Percentiles rank a stretch among this genome's conserved stretches.
Conservation (phyloP, 176 grass and related monocot genomes). For the Olyra latifolia region DNA sequence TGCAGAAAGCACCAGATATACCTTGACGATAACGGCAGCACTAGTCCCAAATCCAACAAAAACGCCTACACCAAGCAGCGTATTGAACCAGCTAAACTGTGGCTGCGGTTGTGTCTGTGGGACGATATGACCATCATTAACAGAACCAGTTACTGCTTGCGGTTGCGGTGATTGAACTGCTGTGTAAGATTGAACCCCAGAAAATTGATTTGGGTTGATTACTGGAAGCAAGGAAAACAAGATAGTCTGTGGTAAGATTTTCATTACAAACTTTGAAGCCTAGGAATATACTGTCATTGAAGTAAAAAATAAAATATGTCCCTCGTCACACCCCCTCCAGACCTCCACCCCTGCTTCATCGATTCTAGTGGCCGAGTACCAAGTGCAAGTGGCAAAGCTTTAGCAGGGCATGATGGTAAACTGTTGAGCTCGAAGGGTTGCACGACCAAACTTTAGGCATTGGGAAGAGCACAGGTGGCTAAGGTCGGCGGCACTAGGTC, state of each 20-base stretch:
- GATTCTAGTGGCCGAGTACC: too few species aligned
- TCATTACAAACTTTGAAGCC: neutral
- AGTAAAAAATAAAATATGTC: neutral
- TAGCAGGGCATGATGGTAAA: too few species aligned
- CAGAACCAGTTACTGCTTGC: slow-evolving; percentile 35
- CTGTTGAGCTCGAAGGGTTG: too few species aligned
- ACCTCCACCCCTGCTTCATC: too few species aligned
- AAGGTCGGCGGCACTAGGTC: too few species aligned
- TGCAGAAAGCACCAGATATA: slow-evolving; percentile 31
- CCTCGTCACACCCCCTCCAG: too few species aligned
- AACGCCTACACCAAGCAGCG: slow-evolving; percentile 65
- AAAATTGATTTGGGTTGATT: slow-evolving; percentile 44
- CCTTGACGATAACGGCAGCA: slow-evolving; percentile 64
- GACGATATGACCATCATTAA: slow-evolving; percentile 19
- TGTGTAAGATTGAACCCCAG: slow-evolving; percentile 36
- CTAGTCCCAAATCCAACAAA: slow-evolving; percentile 62
- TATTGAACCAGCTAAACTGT: slow-evolving; percentile 63
- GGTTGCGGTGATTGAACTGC: slow-evolving; percentile 29
- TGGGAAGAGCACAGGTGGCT: too few species aligned
- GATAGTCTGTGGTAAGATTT: neutral
- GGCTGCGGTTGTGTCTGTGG: slow-evolving; percentile 24
- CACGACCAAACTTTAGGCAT: too few species aligned
- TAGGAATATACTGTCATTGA: too few species aligned
- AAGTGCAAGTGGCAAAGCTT: too few species aligned
- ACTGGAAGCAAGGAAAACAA: slow-evolving; percentile 51